Percentiles rank a stretch among this genome's conserved stretches.
Evolutionary conservation across 306 rosid genomes (phyloP).

Genomic region (Malus asiatica): DNA sequence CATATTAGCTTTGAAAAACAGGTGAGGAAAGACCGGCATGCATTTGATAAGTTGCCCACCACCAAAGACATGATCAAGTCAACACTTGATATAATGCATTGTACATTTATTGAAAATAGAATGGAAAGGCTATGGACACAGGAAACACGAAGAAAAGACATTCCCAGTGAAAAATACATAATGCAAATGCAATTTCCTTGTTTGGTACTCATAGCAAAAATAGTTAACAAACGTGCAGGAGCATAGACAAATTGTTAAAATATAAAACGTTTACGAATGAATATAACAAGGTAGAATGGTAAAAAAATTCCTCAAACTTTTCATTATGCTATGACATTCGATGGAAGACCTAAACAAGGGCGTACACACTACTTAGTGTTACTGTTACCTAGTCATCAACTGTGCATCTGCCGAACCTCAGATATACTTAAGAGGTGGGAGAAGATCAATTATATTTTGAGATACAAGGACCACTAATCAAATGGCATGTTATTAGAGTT

Average conservation of each 20-base stretch:
- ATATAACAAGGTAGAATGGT: background rate
- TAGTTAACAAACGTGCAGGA: background rate
- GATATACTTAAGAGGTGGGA: background rate
- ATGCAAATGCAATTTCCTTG: background rate
- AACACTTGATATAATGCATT: too few relatives aligned
- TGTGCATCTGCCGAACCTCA: background rate
- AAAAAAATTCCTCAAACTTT: background rate
- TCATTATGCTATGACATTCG: background rate
- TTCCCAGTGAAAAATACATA: background rate
- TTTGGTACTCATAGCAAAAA: background rate
- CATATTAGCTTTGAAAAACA: background rate
- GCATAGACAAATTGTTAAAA: background rate
- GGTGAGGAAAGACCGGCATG: background rate
- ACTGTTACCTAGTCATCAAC: background rate
- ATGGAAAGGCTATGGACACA: background rate
- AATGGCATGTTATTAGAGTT: background rate
- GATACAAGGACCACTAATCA: background rate
- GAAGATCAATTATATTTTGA: background rate
- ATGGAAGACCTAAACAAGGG: background rate
- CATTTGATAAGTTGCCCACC: background rate
- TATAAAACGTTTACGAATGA: background rate
- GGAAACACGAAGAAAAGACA: background rate
- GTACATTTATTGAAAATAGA: background rate
- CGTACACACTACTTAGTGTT: background rate
- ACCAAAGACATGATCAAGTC: background rate